Evolutionary conservation across 805 yeast species (phyloP), one percentile per base, ranked within the genome.

Genomic region (Cyberlindnera galapagoensis): DNA sequence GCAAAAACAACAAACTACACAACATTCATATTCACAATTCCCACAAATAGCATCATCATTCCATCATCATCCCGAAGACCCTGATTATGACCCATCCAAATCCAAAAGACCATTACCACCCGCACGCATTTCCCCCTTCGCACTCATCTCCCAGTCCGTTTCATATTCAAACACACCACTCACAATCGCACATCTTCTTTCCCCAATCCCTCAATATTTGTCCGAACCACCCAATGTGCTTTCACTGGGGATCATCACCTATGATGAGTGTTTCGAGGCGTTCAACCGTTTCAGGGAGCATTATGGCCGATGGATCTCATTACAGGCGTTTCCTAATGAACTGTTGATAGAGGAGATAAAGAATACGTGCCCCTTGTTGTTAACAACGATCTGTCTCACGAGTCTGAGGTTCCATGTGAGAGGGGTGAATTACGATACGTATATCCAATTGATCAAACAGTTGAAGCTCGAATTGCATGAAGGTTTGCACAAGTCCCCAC

Each of bases 261-360:
- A 62, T 24, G 52, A 56, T 3, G 76, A 78, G 42, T 74, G 74
- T 0, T 43, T 66, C 6, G 60, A 62, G 12, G 54, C 81, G 24
- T 56, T 82, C 42, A 65, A 64, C 33, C 70, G 69, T 28, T 83
- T 82, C 50, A 60, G 80, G 26, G 71, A 75, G 30, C 67, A 80
- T 46, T 82, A 77, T 48, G 85, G 87, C 5, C 65, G 85, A 19
- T 83, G 94, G 94, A 75, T 80, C 4, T 74, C 82, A 33, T 74
- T 82, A 31, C 86, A 88, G 19, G 60, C 59, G 10, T 48, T 69
- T 21, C 50, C 75, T 5, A 65, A 78, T 0, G 67, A 59, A 13
- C 60, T 58, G 21, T 57, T 82, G 15, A 59, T 80, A 8, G 66
- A 62, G 5, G 53, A 68, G 21, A 62, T 81, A 25, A 51, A 74